Conservation (phyloP, 106 monocot species). For the Triglochin maritima region DNA sequence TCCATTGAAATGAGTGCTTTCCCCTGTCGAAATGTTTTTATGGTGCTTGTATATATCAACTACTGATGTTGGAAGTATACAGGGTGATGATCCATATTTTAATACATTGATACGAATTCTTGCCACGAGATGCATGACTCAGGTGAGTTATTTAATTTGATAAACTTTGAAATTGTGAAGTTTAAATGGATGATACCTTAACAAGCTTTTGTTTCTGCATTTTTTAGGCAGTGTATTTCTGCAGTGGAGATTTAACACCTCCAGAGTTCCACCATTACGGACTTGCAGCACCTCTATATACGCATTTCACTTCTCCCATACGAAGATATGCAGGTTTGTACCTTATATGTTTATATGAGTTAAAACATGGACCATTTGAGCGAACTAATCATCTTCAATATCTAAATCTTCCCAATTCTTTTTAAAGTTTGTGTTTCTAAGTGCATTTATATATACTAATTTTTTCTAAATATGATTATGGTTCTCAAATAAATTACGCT, state of each 20-base stretch:
- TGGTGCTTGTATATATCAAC: too few species aligned
- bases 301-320: constrained; percentile 98
- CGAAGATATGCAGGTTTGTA: constrained; percentile 89
- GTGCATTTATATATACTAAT: too few species aligned
- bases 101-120: constrained; percentile 93
- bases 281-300: constrained; percentile 87
- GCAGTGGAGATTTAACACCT: constrained; percentile 75
- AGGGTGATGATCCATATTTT: constrained; percentile 96
- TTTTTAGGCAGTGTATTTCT: constrained; percentile 88
- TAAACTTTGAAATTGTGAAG: background rate
- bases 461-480: too few species aligned
- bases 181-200: background rate
- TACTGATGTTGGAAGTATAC: background rate
- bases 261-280: constrained; percentile 89
- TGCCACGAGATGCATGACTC: constrained; percentile 99
- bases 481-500: too few species aligned
- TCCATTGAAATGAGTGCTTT: too few species aligned
- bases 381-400: too few species aligned
- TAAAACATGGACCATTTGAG: too few species aligned
- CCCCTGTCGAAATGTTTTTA: too few species aligned
- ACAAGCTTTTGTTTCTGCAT: constrained; percentile 2
- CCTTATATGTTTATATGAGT: background rate
- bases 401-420: too few species aligned
- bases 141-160: constrained; percentile 28
- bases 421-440: too few species aligned